phyloP scores from a whole-genome alignment of 1,139 yeast species.

The Meyerozyma smithsonii region DNA sequence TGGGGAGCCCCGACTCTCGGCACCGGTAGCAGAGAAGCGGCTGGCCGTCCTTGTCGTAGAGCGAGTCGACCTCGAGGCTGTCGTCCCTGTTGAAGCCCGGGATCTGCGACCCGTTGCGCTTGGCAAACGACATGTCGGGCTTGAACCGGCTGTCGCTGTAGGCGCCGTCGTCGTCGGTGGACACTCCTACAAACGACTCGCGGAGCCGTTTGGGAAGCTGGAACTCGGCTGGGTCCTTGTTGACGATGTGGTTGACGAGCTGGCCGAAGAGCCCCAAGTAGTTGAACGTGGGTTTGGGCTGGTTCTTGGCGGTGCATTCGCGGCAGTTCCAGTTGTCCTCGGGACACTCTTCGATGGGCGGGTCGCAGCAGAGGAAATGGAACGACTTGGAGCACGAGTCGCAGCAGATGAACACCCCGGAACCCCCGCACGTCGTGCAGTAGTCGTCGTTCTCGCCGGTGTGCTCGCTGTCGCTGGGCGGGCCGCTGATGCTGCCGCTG shows the following conservation, averaged over 20 bases:
- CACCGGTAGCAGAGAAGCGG: conserved; percentile 75
- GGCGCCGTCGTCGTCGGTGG: conserved; percentile 64
- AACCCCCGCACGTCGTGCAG: conserved; percentile 82
- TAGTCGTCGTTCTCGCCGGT: conserved; percentile 72
- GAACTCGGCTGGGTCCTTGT: conserved; percentile 69
- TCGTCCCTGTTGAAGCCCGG: conserved; percentile 34
- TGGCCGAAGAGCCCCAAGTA: conserved; percentile 59
- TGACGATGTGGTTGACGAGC: conserved; percentile 52
- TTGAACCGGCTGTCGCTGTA: conserved; percentile 60
- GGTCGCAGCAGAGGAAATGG: conserved; percentile 87
- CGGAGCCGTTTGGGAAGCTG: conserved; percentile 64
- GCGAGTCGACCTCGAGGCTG: conserved; percentile 58
- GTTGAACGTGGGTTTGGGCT: conserved; percentile 25
- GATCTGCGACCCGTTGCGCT: conserved; percentile 36
- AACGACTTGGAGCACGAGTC: conserved; percentile 90
- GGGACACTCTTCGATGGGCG: conserved; percentile 80
- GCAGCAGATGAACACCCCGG: conserved; percentile 89
- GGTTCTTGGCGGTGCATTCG: conserved; percentile 49
- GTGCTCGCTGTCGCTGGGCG: conserved; percentile 19
- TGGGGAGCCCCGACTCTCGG: conserved; percentile 55
- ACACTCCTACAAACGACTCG: conserved; percentile 67
- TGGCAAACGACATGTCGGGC: conserved; percentile 41
- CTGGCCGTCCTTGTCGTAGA: conserved; percentile 60
- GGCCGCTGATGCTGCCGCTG: conserved; percentile 8
- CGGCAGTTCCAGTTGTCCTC: conserved; percentile 89